phyloP scores from a whole-genome alignment of 164 flowering plant genomes.

The Vitis labrusca region DNA sequence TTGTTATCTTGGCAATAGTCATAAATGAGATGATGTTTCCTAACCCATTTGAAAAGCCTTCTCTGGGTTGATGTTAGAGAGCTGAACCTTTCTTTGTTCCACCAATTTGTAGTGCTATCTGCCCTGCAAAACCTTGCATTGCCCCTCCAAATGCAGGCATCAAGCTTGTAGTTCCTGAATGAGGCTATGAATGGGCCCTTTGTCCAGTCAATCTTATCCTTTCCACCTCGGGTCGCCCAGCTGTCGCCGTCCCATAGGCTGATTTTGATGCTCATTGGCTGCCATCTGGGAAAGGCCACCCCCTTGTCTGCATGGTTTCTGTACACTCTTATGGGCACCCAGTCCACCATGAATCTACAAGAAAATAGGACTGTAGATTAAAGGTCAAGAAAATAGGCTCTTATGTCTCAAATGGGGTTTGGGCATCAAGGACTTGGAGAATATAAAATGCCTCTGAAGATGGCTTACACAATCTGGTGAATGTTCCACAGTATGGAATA shows the following conservation, averaged over 20 bases:
- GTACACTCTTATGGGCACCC: slow-evolving; percentile 79
- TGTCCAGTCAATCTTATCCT: slow-evolving; percentile 77
- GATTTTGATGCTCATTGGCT: slow-evolving; percentile 70
- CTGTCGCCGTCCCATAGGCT: slow-evolving; percentile 80
- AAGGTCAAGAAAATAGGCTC: no score
- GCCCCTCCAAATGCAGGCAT: slow-evolving; percentile 83
- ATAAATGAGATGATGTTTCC: slow-evolving; percentile 65
- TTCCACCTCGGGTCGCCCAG: slow-evolving; percentile 89
- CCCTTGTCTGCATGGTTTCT: slow-evolving; percentile 89
- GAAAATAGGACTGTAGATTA: not conserved
- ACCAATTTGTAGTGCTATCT: slow-evolving; percentile 67
- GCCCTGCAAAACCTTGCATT: slow-evolving; percentile 74
- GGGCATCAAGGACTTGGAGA: no score
- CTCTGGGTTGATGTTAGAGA: slow-evolving; percentile 49
- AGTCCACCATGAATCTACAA: slow-evolving; percentile 80
- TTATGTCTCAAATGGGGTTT: no score
- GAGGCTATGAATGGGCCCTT: slow-evolving; percentile 75
- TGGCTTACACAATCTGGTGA: slow-evolving; percentile 82
- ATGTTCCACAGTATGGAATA: slow-evolving; percentile 84
- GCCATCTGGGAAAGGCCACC: slow-evolving; percentile 69
- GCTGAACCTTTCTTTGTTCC: slow-evolving; percentile 58
- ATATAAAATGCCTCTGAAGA: not conserved
- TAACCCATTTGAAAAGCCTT: slow-evolving; percentile 67
- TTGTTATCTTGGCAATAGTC: slow-evolving; percentile 77
- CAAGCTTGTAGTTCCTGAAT: slow-evolving; percentile 63